Evolutionary conservation across 768 basidiomycete species (phyloP).

Genomic region (Lactifluus hygrophoroides): DNA sequence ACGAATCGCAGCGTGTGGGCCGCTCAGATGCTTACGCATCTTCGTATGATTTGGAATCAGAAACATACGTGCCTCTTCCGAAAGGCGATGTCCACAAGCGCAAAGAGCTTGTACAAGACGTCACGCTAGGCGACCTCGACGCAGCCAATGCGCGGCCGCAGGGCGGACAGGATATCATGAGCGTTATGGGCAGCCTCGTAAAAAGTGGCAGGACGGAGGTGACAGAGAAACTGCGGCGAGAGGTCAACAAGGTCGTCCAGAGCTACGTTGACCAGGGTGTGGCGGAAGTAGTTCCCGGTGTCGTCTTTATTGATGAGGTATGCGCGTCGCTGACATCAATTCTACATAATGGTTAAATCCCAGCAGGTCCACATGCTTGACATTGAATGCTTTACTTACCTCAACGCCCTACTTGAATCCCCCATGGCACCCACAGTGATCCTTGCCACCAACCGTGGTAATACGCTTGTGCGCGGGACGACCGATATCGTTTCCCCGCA

Average conservation of each 20-base stretch:
- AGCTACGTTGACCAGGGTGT: slow-evolving; percentile 97
- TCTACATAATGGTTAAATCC: neutral
- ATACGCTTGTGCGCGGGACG: slow-evolving; percentile 87
- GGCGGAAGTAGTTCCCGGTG: slow-evolving; percentile 95
- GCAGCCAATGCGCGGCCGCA: slow-evolving; percentile 94
- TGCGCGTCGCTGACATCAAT: no score
- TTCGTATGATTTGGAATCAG: slow-evolving; percentile 95
- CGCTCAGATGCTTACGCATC: slow-evolving; percentile 96
- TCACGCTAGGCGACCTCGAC: slow-evolving; percentile 91
- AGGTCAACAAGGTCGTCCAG: slow-evolving; percentile 97
- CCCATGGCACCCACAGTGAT: slow-evolving; percentile 97
- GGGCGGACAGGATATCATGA: slow-evolving; percentile 98
- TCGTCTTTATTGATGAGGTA: slow-evolving; percentile 98
- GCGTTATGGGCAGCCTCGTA: slow-evolving; percentile 86
- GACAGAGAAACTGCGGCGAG: slow-evolving; percentile 89
- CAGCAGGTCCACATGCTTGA: slow-evolving; percentile 97
- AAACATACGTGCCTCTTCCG: slow-evolving; percentile 95
- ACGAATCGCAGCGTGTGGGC: slow-evolving; percentile 66
- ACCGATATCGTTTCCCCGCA: slow-evolving; percentile 87
- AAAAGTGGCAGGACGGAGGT: slow-evolving; percentile 93
- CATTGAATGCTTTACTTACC: slow-evolving; percentile 98
- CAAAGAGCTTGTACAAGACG: slow-evolving; percentile 92
- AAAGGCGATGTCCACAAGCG: slow-evolving; percentile 96
- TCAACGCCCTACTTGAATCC: slow-evolving; percentile 92
- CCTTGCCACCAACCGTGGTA: slow-evolving; percentile 92